A percentile compares a stretch with the other conserved stretches of the same genome.
Conservation (phyloP, 306 rosid species). For the Cicer bijugum region DNA sequence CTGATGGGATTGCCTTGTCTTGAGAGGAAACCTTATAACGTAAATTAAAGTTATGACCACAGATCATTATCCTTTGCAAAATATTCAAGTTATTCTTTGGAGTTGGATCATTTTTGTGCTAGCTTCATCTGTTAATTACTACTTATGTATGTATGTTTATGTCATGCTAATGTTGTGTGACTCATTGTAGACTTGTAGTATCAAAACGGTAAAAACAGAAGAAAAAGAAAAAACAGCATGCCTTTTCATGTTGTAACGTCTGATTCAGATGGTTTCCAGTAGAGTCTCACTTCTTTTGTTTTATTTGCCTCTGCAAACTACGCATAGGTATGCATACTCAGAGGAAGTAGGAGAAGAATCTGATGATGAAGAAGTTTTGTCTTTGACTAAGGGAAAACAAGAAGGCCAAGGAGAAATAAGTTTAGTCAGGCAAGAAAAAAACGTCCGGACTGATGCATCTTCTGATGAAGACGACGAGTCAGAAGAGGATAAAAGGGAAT, state of each 20-base stretch:
- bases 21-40: conserved; percentile 30
- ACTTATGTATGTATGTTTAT: background rate
- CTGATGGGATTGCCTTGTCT: conserved; percentile 29
- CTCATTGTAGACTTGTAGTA: conserved; percentile 22
- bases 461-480: conserved; percentile 60
- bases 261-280: conserved; percentile 28
- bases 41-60: background rate
- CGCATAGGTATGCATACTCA: conserved; percentile 85
- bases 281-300: conserved; percentile 14
- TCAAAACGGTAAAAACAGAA: background rate
- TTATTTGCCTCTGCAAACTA: conserved; percentile 36
- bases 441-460: conserved; percentile 40
- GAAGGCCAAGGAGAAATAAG: conserved; percentile 67
- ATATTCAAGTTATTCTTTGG: conserved; percentile 13
- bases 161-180: background rate
- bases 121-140: conserved; percentile 12
- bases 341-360: conserved; percentile 83
- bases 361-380: conserved; percentile 81
- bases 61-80: conserved; percentile 17
- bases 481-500: conserved; percentile 90
- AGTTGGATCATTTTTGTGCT: conserved; percentile 23
- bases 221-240: background rate
- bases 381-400: conserved; percentile 64
- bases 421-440: conserved; percentile 68
- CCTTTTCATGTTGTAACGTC: conserved; percentile 23